phyloP scores from a whole-genome alignment of 495 filamentous ascomycete genomes.

The Penicillium riverlandense region DNA sequence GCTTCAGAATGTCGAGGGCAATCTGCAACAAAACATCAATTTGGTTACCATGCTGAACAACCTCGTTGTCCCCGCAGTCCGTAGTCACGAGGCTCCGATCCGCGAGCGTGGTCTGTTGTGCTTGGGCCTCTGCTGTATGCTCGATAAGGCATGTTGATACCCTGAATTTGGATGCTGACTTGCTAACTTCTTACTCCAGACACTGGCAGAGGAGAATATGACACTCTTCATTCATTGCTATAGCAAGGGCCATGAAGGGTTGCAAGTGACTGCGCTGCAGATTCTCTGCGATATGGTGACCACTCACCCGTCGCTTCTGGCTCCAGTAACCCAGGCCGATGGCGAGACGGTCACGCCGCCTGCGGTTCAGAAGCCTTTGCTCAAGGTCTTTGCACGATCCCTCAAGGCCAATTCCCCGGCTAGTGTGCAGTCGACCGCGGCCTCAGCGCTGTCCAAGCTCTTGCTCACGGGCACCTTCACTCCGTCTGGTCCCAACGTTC shows the following conservation, averaged over 20 bases:
- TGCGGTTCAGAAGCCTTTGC: conserved; percentile 49
- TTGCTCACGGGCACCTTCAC: conserved; percentile 57
- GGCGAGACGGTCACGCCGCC: conserved; percentile 33
- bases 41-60: conserved; percentile 95
- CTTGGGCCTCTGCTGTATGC: conserved; percentile 81
- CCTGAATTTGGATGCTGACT: background rate
- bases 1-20: conserved; percentile 82
- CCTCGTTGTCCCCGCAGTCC: conserved; percentile 87
- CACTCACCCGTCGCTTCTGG: conserved; percentile 73
- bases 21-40: conserved; percentile 77
- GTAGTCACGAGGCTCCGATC: conserved; percentile 87
- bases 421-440: conserved; percentile 75
- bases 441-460: conserved; percentile 75
- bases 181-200: conserved; percentile 29
- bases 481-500: conserved; percentile 35
- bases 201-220: conserved; percentile 87
- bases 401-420: conserved; percentile 61
- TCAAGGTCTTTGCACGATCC: conserved; percentile 72
- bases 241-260: conserved; percentile 78
- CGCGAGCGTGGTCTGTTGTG: conserved; percentile 84
- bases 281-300: conserved; percentile 92
- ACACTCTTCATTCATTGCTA: conserved; percentile 94
- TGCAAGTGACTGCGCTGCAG: conserved; percentile 84
- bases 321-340: conserved; percentile 31
- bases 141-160: conserved; percentile 59